Conservation (phyloP, 169 alveolate genomes). For the Plasmodium knowlesi region DNA sequence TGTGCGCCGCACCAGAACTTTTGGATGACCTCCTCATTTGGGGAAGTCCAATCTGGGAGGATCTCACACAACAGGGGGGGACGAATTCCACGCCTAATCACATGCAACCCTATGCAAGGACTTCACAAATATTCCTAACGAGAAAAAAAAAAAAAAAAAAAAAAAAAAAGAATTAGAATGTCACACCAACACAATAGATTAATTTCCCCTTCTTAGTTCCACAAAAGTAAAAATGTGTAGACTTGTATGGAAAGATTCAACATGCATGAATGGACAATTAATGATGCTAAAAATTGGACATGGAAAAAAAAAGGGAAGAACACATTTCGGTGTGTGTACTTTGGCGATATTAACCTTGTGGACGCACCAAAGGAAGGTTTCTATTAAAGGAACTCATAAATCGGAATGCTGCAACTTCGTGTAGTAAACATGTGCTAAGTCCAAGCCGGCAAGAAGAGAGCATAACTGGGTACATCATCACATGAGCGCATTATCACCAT, state of each 20-base stretch:
- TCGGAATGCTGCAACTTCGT: background rate
- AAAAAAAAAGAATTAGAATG: background rate
- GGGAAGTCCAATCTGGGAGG: background rate
- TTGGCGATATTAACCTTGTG: background rate
- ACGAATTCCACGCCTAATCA: background rate
- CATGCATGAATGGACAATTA: background rate
- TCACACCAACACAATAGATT: background rate
- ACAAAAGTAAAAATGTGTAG: background rate
- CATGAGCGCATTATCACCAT: background rate
- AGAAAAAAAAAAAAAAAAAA: too few species aligned
- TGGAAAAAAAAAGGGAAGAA: background rate
- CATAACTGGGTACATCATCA: background rate
- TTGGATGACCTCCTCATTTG: background rate
- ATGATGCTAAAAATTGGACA: background rate
- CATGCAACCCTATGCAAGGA: background rate
- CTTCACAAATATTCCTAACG: background rate
- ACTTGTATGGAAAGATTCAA: background rate
- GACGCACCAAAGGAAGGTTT: background rate
- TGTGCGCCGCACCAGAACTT: background rate
- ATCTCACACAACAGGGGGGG: background rate
- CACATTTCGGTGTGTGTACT: background rate
- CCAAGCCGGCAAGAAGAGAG: background rate
- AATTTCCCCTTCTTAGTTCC: background rate
- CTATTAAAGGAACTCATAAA: background rate
- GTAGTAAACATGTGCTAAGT: background rate